phyloP scores from a whole-genome alignment of 2,329 filamentous ascomycete genomes.

The Annulohypoxylon truncatum region DNA sequence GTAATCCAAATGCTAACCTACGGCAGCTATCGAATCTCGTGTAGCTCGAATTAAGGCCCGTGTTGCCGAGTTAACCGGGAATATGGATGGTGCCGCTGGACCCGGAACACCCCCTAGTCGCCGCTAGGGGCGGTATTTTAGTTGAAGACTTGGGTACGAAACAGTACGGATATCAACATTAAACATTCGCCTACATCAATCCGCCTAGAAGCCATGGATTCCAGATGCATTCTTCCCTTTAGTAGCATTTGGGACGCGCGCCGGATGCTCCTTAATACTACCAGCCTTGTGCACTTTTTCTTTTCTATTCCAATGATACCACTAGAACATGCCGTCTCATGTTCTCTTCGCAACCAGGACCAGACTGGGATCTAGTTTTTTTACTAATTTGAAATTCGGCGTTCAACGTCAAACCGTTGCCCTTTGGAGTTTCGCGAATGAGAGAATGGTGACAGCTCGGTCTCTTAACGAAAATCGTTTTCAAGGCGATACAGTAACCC shows the following conservation, averaged over 20 bases:
- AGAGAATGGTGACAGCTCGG: slow-evolving; percentile 11
- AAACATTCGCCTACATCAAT: slow-evolving; percentile 15
- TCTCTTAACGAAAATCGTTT: slow-evolving; percentile 32
- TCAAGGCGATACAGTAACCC: slow-evolving; percentile 37
- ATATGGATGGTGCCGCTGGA: slow-evolving; percentile 69
- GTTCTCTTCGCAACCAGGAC: slow-evolving; percentile 39
- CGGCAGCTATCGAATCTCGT: slow-evolving; percentile 90
- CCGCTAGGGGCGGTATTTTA: slow-evolving; percentile 50
- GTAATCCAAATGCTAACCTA: slow-evolving; percentile 42
- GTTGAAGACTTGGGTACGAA: slow-evolving; percentile 41
- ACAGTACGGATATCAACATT: slow-evolving; percentile 31
- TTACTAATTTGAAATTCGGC: slow-evolving; percentile 33
- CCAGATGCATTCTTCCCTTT: slow-evolving; percentile 24
- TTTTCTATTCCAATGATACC: slow-evolving; percentile 50
- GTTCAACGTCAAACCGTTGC: slow-evolving; percentile 13
- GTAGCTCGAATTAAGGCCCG: slow-evolving; percentile 98
- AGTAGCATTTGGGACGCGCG: slow-evolving; percentile 11
- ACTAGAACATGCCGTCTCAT: slow-evolving; percentile 46
- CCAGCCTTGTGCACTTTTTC: slow-evolving; percentile 35
- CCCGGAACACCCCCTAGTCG: slow-evolving; percentile 53
- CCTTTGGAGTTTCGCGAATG: slow-evolving; percentile 28
- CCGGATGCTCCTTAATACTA: slow-evolving; percentile 39
- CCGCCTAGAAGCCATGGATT: slow-evolving; percentile 24
- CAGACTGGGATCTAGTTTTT: slow-evolving; percentile 41
- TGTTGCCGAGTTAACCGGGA: slow-evolving; percentile 91